Evolutionary conservation across 352 stramenopile species (phyloP), one percentile per base, ranked within the genome.

Genomic region (Globisporangium okanoganense): DNA sequence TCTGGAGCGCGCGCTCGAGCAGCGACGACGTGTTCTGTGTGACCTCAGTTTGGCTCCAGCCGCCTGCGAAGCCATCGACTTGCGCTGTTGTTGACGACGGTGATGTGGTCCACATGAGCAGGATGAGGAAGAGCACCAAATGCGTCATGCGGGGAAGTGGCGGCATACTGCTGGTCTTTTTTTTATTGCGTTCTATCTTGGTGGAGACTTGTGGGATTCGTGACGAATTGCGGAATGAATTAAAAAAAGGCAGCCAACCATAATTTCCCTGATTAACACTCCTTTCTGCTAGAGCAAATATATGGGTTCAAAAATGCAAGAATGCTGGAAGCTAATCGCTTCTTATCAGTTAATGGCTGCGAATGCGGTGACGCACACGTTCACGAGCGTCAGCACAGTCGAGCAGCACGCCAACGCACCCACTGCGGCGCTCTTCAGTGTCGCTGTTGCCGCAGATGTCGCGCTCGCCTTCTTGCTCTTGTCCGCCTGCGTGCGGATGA

Each of bases 151-250:
- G 25, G 45, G 5, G 20, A 6, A 47, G 40, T 18, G 24, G 40
- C 40, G 40, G 16, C 40, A 47, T 47, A 8, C n/a, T n/a, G n/a
- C n/a, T n/a, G n/a, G n/a, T n/a, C n/a, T n/a, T n/a, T n/a, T n/a
- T n/a, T n/a, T n/a, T n/a, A n/a, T n/a, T n/a, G n/a, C n/a, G n/a
- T n/a, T n/a, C 36, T 16, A 14, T 41, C 36, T 41, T n/a, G 36
- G 18, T 47, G 40, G 40, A n/a, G n/a, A 18, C 40, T 24, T 24
- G 16, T 6, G 40, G 12, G 16, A 14, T 47, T 20, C 40, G 7
- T 8, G 40, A 18, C 22, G 18, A 55, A 44, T 54, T 57, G 2
- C 12, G 48, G 64, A 49, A 92, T 86, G 38, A 12, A n/a, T n/a
- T n/a, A n/a, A n/a, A n/a, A n/a, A n/a, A n/a, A n/a, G n/a, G n/a